Conservation (phyloP, 2,329 filamentous ascomycete species). For the Talaromyces sp. region DNA sequence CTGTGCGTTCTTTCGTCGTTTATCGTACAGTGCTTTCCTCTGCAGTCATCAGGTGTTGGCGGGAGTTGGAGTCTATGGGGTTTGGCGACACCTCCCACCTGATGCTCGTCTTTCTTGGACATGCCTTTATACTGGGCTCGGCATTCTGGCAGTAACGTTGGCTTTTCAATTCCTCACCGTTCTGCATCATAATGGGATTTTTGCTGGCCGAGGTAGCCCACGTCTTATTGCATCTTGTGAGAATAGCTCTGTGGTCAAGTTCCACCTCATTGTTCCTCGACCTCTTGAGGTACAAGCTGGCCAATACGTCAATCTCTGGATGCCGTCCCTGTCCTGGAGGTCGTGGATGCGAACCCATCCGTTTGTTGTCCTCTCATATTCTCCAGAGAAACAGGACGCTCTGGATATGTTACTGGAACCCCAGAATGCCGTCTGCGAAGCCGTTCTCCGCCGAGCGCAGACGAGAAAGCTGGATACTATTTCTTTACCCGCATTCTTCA, state of each 20-base stretch:
- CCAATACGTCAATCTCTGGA: slow-evolving; percentile 25
- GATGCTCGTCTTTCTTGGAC: neutral
- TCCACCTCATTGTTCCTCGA: slow-evolving; percentile 15
- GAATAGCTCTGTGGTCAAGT: neutral
- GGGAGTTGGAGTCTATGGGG: neutral
- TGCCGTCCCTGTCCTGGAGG: slow-evolving; percentile 18
- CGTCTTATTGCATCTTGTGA: neutral
- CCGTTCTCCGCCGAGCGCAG: slow-evolving; percentile 23
- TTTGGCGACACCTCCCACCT: neutral
- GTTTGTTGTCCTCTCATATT: slow-evolving; percentile 23
- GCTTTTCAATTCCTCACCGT: neutral
- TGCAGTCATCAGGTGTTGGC: neutral
- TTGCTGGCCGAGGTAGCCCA: neutral
- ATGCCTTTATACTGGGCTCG: neutral
- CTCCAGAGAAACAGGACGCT: slow-evolving; percentile 14
- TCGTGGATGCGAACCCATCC: slow-evolving; percentile 21
- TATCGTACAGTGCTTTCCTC: too few species aligned
- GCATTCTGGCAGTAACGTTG: neutral
- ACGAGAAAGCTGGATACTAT: slow-evolving; percentile 3
- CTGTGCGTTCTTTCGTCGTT: too few species aligned
- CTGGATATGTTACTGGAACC: slow-evolving; percentile 29
- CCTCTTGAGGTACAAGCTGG: slow-evolving; percentile 18
- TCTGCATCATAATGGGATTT: slow-evolving; percentile 1
- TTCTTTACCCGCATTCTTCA: slow-evolving; percentile 23
- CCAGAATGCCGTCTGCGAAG: slow-evolving; percentile 1